These are phyloP conservation scores for Hordeum pubiflorum DNA, from an alignment of 202 grass and related monocot species.

Conservation along the genomic window DNA sequence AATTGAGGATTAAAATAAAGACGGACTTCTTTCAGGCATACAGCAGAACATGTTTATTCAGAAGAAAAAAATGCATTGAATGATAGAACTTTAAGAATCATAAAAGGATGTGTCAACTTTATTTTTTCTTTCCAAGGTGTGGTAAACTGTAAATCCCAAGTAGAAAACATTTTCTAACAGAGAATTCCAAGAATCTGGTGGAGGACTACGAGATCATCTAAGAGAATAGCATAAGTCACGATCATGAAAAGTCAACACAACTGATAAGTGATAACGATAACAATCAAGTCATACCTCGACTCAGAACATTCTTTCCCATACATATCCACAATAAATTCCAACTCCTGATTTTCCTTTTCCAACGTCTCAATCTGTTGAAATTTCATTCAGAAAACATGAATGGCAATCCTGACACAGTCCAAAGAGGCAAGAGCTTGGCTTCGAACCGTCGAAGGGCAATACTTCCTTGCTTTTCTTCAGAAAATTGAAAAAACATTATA, in stretches of 20 bases:
- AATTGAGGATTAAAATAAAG: neutral
- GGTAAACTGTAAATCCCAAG: neutral
- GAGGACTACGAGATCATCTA: neutral
- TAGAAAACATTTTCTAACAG: neutral
- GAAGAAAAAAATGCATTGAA: conserved; percentile 10
- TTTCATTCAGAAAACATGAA: conserved; percentile 23
- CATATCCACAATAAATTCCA: conserved; percentile 83
- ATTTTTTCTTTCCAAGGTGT: neutral
- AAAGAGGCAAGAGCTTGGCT: neutral
- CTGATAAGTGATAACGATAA: conserved; percentile 3
- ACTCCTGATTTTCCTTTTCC: conserved; percentile 73
- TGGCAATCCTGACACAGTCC: neutral
- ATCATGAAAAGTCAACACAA: neutral
- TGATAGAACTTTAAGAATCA: conserved; percentile 3
- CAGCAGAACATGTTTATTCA: neutral
- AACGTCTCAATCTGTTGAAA: conserved; percentile 62
- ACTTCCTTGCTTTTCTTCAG: neutral
- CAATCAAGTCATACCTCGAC: conserved; percentile 52
- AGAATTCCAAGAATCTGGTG: neutral
- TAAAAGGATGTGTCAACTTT: neutral
- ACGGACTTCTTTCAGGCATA: neutral
- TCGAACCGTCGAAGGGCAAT: neutral
- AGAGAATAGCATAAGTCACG: neutral
- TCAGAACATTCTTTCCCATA: conserved; percentile 61
- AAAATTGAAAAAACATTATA: neutral